phyloP scores from a whole-genome alignment of 2,329 filamentous ascomycete species.

The Cladosporium cucumerinum region DNA sequence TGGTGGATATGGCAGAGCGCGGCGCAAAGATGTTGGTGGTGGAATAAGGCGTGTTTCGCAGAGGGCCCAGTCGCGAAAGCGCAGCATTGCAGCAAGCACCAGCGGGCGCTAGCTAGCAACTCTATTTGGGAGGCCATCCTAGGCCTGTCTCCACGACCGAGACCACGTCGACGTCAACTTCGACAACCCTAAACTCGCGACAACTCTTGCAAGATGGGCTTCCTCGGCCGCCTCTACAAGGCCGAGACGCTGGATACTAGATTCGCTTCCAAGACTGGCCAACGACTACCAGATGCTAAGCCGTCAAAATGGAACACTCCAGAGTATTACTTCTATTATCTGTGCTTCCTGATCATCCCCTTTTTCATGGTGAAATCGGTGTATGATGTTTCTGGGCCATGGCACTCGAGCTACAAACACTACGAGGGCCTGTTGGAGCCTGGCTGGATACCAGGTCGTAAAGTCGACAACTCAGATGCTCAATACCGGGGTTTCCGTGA shows the following conservation, averaged over 20 bases:
- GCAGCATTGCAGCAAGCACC: conserved; percentile 1
- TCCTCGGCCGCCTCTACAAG: conserved; percentile 49
- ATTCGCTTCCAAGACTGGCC: conserved; percentile 62
- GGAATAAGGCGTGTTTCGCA: conserved; percentile 4
- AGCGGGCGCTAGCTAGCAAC: conserved; percentile 5
- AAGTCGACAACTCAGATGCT: conserved; percentile 85
- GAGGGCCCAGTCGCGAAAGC: conserved; percentile 8
- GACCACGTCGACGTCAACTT: conserved; percentile 5
- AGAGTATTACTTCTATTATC: conserved; percentile 81
- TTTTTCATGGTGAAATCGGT: conserved; percentile 84
- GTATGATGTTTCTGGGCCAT: conserved; percentile 81
- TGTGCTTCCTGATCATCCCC: conserved; percentile 66
- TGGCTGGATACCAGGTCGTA: conserved; percentile 90
- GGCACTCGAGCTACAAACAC: conserved; percentile 74
- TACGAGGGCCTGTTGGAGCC: conserved; percentile 68
- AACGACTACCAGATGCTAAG: conserved; percentile 40
- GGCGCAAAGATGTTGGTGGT: conserved; percentile 14
- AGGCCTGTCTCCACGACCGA: background rate
- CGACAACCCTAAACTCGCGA: background rate
- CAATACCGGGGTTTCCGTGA: conserved; percentile 83
- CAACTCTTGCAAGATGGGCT: conserved; percentile 10
- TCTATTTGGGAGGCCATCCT: background rate
- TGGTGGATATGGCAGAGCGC: conserved; percentile 15
- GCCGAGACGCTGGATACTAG: conserved; percentile 68
- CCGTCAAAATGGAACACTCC: conserved; percentile 78